These are phyloP conservation scores for Aegilops tauschii DNA, from an alignment of 176 grass and related monocot species.

Conservation along the genomic window DNA sequence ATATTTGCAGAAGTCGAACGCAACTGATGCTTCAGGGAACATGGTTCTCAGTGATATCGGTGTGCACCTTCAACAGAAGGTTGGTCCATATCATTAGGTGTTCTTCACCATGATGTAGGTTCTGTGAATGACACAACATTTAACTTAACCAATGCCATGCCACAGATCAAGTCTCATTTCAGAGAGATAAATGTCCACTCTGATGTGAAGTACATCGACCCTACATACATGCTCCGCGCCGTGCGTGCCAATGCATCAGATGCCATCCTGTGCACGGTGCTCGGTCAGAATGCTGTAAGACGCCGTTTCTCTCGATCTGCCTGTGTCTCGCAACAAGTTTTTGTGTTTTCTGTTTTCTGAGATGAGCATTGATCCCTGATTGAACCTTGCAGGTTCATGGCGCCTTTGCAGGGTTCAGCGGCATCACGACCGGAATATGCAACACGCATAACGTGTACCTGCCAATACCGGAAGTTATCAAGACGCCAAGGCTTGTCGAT, in stretches of 20 bases:
- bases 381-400: slow-evolving; percentile 67
- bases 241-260: slow-evolving; percentile 93
- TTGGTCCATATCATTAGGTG: slow-evolving; percentile 24
- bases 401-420: slow-evolving; percentile 90
- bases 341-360: neutral
- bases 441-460: slow-evolving; percentile 90
- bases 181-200: slow-evolving; percentile 68
- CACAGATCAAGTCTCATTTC: slow-evolving; percentile 91
- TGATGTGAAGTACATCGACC: slow-evolving; percentile 96
- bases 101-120: neutral
- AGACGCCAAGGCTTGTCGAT: slow-evolving; percentile 51
- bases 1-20: slow-evolving; percentile 68
- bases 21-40: slow-evolving; percentile 93
- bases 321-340: neutral
- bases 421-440: slow-evolving; percentile 83
- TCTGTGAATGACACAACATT: neutral
- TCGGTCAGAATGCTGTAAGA: slow-evolving; percentile 94
- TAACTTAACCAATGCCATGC: slow-evolving; percentile 18
- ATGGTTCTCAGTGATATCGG: slow-evolving; percentile 81
- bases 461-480: slow-evolving; percentile 81
- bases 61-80: slow-evolving; percentile 89
- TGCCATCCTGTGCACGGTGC: slow-evolving; percentile 94
- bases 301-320: neutral
- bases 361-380: neutral
- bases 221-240: slow-evolving; percentile 93